Evolutionary conservation across 1,284 basidiomycete genomes (phyloP), one percentile per base, ranked within the genome.

Genomic region (Heterobasidion annosum): DNA sequence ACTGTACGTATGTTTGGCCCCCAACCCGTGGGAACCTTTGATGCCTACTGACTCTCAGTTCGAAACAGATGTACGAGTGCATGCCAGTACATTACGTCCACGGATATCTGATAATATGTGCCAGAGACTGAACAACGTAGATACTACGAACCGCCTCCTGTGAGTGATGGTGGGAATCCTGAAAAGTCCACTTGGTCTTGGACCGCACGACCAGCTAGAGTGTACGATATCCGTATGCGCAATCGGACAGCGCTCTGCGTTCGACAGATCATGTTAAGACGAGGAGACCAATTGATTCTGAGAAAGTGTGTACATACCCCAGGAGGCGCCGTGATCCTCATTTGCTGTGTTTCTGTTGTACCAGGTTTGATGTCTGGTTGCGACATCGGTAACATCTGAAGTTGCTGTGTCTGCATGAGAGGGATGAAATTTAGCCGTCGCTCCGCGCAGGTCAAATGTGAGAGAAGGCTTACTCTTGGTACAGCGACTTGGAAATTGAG

Each of bases 311-410:
- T 15, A 82, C 91, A 73, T 64, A 95, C 93, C 33, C 93, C 93
- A 3, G 79, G 78, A 7, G 93, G 93, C 8, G 91, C 93, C 52
- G 93, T 79, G 34, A 99, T 84, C 9, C 94, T 81, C 86, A 99
- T 87, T 64, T 96, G 93, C 68, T 99, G 97, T 15, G 93, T 97
- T 70, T 98, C 96, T 16, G 82, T 81, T 8, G 82, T 72, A 1
- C 93, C 93, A 0, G 93, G 87, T 13, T 70, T 73, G 25, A 99
- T 77, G 53, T 83, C 85, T 9, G 88, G 72, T 68, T 87, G 94
- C 8, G 93, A 94, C 85, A 99, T 98, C 5, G 96, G 92, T 56
- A 94, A 80, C 96, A 99, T 99, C 68, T 98, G 95, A 56, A 99
- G 70, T 67, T 98, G 95, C 73, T 98, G 96, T 0, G 93, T 93